Evolutionary conservation across 306 rosid genomes (phyloP).

Genomic region (Lathyrus tuberosus): DNA sequence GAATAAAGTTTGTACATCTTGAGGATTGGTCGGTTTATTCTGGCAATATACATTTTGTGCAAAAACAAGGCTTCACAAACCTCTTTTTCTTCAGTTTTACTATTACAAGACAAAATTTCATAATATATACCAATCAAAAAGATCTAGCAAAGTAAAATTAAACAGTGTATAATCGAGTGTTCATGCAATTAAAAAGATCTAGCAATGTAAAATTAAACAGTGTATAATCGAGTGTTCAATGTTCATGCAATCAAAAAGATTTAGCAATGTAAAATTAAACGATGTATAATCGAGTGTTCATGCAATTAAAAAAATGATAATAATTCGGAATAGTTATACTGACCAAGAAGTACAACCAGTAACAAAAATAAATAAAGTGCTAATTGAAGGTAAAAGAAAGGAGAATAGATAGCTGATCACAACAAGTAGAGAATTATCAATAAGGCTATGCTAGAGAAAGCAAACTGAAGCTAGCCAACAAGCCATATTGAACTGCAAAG

Average conservation of each 20-base stretch:
- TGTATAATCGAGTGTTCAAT: neutral
- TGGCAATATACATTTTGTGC: conserved; percentile 9
- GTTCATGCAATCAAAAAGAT: neutral
- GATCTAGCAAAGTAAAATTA: neutral
- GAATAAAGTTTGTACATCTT: neutral
- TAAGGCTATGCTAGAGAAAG: neutral
- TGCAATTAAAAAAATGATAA: neutral
- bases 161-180: neutral
- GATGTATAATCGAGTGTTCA: neutral
- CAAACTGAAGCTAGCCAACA: neutral
- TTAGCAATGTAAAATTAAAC: neutral
- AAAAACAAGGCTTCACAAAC: neutral
- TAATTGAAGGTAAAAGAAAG: neutral
- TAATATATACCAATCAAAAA: neutral
- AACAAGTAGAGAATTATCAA: neutral
- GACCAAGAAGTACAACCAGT: neutral
- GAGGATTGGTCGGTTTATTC: neutral
- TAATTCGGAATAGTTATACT: neutral
- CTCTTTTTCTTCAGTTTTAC: neutral
- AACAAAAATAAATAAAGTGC: neutral
- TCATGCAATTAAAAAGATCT: neutral
- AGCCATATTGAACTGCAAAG: neutral
- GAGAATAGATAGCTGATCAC: neutral
- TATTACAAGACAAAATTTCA: neutral
- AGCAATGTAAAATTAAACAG: neutral